phyloP scores from a whole-genome alignment of 495 filamentous ascomycete genomes.

The Tuber microsphaerosporum region DNA sequence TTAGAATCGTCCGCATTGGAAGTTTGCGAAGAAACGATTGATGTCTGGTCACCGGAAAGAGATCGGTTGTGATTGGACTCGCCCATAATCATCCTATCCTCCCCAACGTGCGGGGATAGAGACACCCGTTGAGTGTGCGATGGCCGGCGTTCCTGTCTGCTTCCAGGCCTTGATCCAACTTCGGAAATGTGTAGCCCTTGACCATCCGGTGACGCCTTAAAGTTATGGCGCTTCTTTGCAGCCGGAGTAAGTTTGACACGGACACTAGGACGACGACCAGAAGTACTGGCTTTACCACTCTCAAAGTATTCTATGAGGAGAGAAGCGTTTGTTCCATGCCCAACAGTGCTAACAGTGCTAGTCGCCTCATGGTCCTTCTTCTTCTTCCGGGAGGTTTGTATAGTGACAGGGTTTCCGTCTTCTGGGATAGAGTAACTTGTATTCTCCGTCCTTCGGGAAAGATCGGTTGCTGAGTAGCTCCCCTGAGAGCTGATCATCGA shows the following conservation, averaged over 20 bases:
- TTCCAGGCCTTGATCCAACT: conserved; percentile 25
- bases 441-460: conserved; percentile 57
- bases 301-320: conserved; percentile 98
- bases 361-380: conserved; percentile 49
- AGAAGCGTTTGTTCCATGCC: conserved; percentile 53
- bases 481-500: conserved; percentile 38
- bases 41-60: conserved; percentile 39
- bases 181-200: conserved; percentile 34
- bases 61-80: conserved; percentile 32
- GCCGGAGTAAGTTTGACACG: conserved; percentile 90
- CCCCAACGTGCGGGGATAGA: conserved; percentile 34
- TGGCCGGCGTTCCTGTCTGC: conserved; percentile 23
- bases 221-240: conserved; percentile 34
- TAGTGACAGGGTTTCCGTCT: conserved; percentile 88
- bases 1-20: conserved; percentile 33
- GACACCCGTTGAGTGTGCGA: conserved; percentile 39
- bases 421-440: conserved; percentile 87
- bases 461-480: conserved; percentile 40
- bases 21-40: conserved; percentile 30
- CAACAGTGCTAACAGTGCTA: conserved; percentile 10
- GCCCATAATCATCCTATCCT: conserved; percentile 38
- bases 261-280: conserved; percentile 72
- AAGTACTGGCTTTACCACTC: conserved; percentile 59
- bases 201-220: conserved; percentile 36
- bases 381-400: conserved; percentile 63